Evolutionary conservation across 805 yeast genomes (phyloP), one percentile per base, ranked within the genome.

Genomic region (Wickerhamomyces canadensis): DNA sequence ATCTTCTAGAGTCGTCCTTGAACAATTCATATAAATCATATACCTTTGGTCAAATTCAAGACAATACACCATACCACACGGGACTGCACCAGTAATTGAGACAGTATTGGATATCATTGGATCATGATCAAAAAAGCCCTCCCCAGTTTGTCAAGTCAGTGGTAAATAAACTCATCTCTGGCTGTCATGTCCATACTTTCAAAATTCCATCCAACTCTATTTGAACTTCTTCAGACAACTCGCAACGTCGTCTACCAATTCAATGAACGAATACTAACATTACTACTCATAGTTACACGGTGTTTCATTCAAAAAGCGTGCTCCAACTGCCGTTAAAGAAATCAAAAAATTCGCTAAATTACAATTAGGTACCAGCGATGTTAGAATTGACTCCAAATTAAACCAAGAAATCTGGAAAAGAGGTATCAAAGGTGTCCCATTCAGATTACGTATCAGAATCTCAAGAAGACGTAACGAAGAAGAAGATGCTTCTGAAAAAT

Each of bases 401-500:
- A 93, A 93, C 85, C 93, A 89, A 74, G 94, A 83, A 67, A 79
- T 93, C 77, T 93, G 98, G 98, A 84, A 86, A 74, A 89, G 95
- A 79, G 98, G 98, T 80, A 82, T 93, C 76, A 88, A 89, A 80
- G 97, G 97, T 78, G 95, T 87, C 65, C 96, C 95, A 70, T 77
- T 75, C 87, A 89, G 96, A 82, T 69, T 93, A 73, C 89, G 98
- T 80, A 80, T 93, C 70, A 89, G 96, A 79, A 89, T 93, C 76
- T 88, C 98, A 52, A 84, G 96, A 83, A 93, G 84, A 89, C 87
- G 98, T 80, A 93, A 93, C 80, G 97, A 93, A 74, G 98, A 93
- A 79, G 98, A 93, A 80, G 91, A 87, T 68, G 97, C 98, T 65
- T 84, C 83, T 81, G 89, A 87, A 77, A 87, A 89, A 71, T 81